These are phyloP conservation scores for Entomortierella beljakovae DNA, from an alignment of 192 early-diverging fungal species.

Conservation along the genomic window DNA sequence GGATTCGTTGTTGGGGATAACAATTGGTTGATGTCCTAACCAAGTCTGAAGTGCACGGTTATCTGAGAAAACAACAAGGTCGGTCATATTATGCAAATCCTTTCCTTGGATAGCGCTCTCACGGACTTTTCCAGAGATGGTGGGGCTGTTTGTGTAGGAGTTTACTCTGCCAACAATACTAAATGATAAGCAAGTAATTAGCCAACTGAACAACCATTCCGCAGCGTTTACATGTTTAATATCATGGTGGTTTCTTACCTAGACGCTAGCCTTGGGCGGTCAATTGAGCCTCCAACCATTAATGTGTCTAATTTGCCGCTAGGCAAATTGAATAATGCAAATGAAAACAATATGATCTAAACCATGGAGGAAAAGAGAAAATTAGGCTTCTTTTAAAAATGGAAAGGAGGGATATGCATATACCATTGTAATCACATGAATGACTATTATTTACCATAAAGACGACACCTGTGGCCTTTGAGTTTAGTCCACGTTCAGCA, in stretches of 20 bases:
- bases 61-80: constrained; percentile 47
- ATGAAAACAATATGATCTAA: constrained; percentile 87
- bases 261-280: constrained; percentile 52
- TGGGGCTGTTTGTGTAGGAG: constrained; percentile 50
- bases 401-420: constrained; percentile 9
- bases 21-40: constrained; percentile 45
- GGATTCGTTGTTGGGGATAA: not conserved
- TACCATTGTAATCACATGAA: not conserved
- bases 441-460: constrained; percentile 64
- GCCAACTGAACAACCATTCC: not conserved
- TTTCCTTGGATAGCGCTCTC: constrained; percentile 7
- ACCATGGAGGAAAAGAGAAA: not conserved
- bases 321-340: constrained; percentile 83
- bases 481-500: constrained; percentile 47
- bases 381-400: constrained; percentile 1
- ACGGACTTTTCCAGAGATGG: constrained; percentile 48
- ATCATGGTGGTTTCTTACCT: constrained; percentile 17
- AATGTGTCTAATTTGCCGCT: constrained; percentile 54
- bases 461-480: constrained; percentile 66
- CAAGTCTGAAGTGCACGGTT: constrained; percentile 50
- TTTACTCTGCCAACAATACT: constrained; percentile 46
- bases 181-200: constrained; percentile 11
- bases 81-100: constrained; percentile 51
- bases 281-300: constrained; percentile 59
- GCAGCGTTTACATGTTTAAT: not conserved